phyloP scores from a whole-genome alignment of 495 filamentous ascomycete genomes.

The Neurospora cerealis region DNA sequence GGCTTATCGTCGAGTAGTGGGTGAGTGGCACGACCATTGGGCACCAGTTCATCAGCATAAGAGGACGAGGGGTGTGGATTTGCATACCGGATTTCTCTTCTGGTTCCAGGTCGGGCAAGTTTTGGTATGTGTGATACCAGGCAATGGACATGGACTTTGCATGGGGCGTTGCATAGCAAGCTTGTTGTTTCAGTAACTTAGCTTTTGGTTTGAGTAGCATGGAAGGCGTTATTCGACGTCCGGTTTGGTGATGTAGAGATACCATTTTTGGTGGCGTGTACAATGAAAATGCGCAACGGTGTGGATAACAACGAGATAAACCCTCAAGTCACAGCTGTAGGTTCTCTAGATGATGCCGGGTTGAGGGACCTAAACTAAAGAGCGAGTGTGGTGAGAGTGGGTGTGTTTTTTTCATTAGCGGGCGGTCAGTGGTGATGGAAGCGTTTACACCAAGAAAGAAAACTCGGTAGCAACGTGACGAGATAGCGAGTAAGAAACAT shows the following conservation, averaged over 20 bases:
- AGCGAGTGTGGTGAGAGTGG: not conserved
- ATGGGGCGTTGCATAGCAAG: not conserved
- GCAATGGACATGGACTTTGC: not conserved
- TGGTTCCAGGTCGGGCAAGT: not conserved
- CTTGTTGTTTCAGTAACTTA: not conserved
- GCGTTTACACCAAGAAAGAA: not conserved
- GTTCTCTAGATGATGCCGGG: not conserved
- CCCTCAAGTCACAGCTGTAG: not conserved
- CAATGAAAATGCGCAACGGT: not conserved
- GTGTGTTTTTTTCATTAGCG: not conserved
- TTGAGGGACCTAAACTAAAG: not conserved
- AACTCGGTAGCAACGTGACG: not conserved
- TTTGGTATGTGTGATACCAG: not conserved
- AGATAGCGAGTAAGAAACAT: not conserved
- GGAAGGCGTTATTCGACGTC: not conserved
- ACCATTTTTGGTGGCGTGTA: not conserved
- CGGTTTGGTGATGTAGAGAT: not conserved
- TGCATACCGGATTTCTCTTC: not conserved
- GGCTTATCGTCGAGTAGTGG: slow-evolving; percentile 40
- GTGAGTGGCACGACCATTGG: not conserved
- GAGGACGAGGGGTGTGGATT: not conserved
- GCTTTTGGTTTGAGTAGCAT: not conserved
- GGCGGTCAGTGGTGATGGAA: not conserved
- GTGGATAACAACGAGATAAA: not conserved
- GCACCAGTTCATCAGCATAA: not conserved